Base-by-base conservation (phyloP, 2,329 filamentous ascomycete genomes). In the Juglanconis juglandina region DNA sequence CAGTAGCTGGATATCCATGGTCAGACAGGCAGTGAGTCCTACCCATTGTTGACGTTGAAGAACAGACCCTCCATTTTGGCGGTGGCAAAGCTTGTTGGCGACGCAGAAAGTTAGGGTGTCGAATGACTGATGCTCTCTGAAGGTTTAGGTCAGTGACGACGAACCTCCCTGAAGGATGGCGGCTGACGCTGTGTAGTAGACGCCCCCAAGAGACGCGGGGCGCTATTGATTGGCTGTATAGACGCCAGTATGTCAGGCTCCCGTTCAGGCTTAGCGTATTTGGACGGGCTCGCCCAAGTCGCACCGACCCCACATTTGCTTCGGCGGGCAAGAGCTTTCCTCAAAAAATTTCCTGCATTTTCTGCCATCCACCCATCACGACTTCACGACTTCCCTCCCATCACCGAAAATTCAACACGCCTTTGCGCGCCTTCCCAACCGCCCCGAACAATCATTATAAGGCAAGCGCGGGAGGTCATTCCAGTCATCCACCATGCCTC, bases 1-100 rank as follows among this genome's bases (percentile, higher is more conserved):
- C 61, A 69, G 67, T 56, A 11, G 30, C 11, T 33, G 44, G 14
- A 47, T 32, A 42, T 53, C 41, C 17, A 49, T 7, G 11, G n/a
- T 47, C 11, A 24, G 32, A 48, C 34, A 8, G 13, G 35, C 13
- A 30, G 17, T 14, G 10, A 42, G 32, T 8, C 59, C 66, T 81
- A 94, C 89, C 93, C 93, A 77, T 91, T 93, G 77, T 96, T 92
- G 65, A 94, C 90, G 79, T 97, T 97, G 80, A 95, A 97, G 70
- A 92, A 89, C 50, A 97, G 87, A 62, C 92, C 92, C 82, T 96
- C 92, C 92, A 96, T 96, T 11, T 30, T 63, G 46, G 52, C 35
- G 33, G 11, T 57, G 49, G 37, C 46, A 32, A 34, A 11, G 9
- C 14, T 42, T n/a, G 33, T 52, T 34, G 58, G 41, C 53, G 34